Evolutionary conservation across 305 asterid species (phyloP), one percentile per base, ranked within the genome.

Genomic region (Ruellia speciosa): DNA sequence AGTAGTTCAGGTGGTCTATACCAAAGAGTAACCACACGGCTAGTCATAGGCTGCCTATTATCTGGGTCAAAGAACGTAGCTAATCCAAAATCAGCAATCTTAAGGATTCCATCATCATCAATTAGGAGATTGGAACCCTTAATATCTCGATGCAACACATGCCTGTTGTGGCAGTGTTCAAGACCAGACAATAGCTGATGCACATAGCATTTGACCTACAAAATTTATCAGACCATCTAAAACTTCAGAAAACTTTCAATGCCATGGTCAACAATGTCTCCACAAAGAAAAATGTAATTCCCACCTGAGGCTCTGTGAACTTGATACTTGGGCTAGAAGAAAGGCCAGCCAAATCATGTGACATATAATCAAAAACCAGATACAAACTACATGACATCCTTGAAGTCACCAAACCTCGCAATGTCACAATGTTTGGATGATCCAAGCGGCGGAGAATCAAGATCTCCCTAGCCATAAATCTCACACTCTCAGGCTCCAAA

Each of bases 1-100:
- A 88, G 97, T 52, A 88, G 87, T 77, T 88, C 95, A 0, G 97
- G 97, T 5, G 97, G 94, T 65, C 97, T 81, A 70, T 88, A 86
- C 97, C 97, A 88, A 37, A 88, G 77, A 17, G 95, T 88, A 31
- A 88, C 97, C 52, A 88, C 97, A 19, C 97, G 92, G 59, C 95
- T 88, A 1, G 97, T 88, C 97, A 88, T 83, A 16, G 95, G 89
- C 58, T 86, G 94, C 77, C 78, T 88, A 70, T 79, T 70, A 71
- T 78, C 72, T 18, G 97, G 97, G 69, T 88, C 94, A 58, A 80
- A 86, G 37, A 71, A 53, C 3, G 97, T 81, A 58, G 97, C 95
- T 72, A 88, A 72, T 52, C 97, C 97, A 65, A 88, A 88, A 88
- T 88, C 97, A 54, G 95, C 97, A 62, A 88, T 86, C 77, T 78